A percentile compares a stretch with the other conserved stretches of the same genome.
These are phyloP conservation scores for Delphinella strobiligena DNA, from an alignment of 2,329 filamentous ascomycete genomes.

Conservation along the genomic window DNA sequence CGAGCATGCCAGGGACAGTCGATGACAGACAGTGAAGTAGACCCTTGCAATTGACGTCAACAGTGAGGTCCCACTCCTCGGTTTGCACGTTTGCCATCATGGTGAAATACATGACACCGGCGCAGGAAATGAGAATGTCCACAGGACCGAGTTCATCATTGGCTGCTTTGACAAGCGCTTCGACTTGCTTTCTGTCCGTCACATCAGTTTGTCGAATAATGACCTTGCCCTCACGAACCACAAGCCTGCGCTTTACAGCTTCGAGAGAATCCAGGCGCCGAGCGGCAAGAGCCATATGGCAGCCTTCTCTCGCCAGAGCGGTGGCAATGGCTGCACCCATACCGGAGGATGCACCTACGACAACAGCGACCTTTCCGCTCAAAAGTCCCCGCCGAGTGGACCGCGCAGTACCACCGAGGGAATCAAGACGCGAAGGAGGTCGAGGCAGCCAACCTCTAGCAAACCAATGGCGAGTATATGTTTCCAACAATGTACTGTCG, in stretches of 20 bases:
- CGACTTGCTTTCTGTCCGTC: constrained; percentile 53
- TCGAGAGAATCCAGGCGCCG: constrained; percentile 59
- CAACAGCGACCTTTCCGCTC: constrained; percentile 56
- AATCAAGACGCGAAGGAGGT: constrained; percentile 42
- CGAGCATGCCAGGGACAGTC: constrained; percentile 59
- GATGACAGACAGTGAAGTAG: constrained; percentile 60
- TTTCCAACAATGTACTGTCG: constrained; percentile 58
- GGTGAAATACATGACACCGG: constrained; percentile 81
- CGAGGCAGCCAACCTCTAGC: constrained; percentile 63
- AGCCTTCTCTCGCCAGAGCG: constrained; percentile 58
- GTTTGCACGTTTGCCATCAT: constrained; percentile 68
- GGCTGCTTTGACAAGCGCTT: constrained; percentile 49
- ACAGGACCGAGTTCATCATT: constrained; percentile 54
- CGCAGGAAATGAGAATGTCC: constrained; percentile 69
- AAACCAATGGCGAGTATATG: constrained; percentile 70
- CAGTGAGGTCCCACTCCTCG: constrained; percentile 70
- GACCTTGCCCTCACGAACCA: constrained; percentile 48
- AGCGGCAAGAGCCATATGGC: constrained; percentile 59
- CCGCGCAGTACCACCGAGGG: constrained; percentile 31
- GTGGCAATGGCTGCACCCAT: constrained; percentile 65
- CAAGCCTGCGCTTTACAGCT: constrained; percentile 49
- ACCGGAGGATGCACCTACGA: constrained; percentile 70
- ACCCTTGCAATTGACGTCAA: constrained; percentile 80
- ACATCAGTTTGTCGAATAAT: constrained; percentile 62
- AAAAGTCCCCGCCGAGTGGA: constrained; percentile 45